These are phyloP conservation scores for Piromyces sp. DNA, from an alignment of 192 early-diverging fungal genomes.

Conservation along the genomic window DNA sequence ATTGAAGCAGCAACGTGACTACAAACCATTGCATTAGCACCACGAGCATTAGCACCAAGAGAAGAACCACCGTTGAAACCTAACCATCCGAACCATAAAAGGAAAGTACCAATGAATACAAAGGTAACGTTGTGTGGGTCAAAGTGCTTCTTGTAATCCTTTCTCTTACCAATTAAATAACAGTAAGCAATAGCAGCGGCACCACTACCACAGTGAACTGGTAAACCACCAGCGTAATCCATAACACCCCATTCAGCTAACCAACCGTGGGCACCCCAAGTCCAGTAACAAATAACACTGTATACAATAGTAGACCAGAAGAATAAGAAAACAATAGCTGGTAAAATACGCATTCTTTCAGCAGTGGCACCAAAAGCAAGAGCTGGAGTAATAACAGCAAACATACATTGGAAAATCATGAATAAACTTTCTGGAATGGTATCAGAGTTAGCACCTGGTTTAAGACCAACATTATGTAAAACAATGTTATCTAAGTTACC, in stretches of 20 bases:
- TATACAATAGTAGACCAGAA: constrained; percentile 4
- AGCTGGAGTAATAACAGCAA: constrained; percentile 4
- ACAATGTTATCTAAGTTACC: constrained; percentile 6
- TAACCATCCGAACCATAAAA: constrained; percentile 8
- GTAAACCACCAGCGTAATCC: constrained; percentile 5
- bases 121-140: constrained; percentile 3
- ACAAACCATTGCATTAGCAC: constrained; percentile 3
- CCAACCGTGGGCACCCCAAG: constrained; percentile 3
- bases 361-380: constrained; percentile 3
- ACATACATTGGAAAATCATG: constrained; percentile 8
- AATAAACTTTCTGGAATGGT: constrained; percentile 5
- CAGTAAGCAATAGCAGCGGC: constrained; percentile 4
- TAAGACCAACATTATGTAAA: constrained; percentile 1
- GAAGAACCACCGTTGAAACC: constrained; percentile 5
- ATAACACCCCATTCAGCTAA: constrained; percentile 4
- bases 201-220: constrained; percentile 4
- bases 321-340: constrained; percentile 3
- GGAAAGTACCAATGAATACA: constrained; percentile 4
- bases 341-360: constrained; percentile 5
- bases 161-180: constrained; percentile 2
- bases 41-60: constrained; percentile 5
- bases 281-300: constrained; percentile 6
- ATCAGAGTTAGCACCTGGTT: constrained; percentile 1
- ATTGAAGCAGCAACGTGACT: constrained; percentile 3
- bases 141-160: constrained; percentile 3